Evolutionary conservation across 306 rosid species (phyloP).

Genomic region (Medicago lupulina): DNA sequence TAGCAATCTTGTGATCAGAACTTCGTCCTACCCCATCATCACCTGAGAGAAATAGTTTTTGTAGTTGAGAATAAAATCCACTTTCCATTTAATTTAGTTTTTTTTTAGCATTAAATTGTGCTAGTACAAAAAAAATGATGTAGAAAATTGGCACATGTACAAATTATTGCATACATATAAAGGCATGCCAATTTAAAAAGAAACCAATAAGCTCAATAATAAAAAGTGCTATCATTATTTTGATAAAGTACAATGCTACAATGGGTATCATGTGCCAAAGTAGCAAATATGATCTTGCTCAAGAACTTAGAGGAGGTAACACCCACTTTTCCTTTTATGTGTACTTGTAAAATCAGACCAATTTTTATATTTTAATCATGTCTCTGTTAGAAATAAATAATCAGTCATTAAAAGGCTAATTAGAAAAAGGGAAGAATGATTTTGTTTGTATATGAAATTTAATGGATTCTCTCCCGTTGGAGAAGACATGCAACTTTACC

Average conservation of each 20-base stretch:
- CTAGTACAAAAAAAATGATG: conserved; percentile 10
- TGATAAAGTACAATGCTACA: conserved; percentile 23
- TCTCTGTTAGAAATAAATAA: background rate
- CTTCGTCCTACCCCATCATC: conserved; percentile 37
- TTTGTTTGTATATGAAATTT: conserved; percentile 31
- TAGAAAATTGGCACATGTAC: background rate
- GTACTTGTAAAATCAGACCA: conserved; percentile 2
- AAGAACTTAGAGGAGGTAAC: conserved; percentile 14
- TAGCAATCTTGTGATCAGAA: conserved; percentile 42
- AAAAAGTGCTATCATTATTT: conserved; percentile 20
- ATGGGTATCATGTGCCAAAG: conserved; percentile 33
- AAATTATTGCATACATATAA: conserved; percentile 30
- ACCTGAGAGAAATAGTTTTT: conserved; percentile 38
- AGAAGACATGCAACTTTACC: conserved; percentile 37
- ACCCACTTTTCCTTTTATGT: conserved; percentile 9
- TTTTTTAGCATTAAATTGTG: background rate
- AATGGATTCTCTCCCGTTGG: background rate
- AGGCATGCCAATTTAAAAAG: conserved; percentile 4
- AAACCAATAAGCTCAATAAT: conserved; percentile 5
- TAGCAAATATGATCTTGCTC: conserved; percentile 21
- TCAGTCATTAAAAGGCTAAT: conserved; percentile 7
- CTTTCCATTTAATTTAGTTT: conserved; percentile 33
- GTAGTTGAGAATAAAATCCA: conserved; percentile 31
- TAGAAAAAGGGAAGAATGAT: conserved; percentile 20
- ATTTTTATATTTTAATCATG: background rate